Conservation (phyloP, 139 green algal genomes). For the Chlorella sp. region DNA sequence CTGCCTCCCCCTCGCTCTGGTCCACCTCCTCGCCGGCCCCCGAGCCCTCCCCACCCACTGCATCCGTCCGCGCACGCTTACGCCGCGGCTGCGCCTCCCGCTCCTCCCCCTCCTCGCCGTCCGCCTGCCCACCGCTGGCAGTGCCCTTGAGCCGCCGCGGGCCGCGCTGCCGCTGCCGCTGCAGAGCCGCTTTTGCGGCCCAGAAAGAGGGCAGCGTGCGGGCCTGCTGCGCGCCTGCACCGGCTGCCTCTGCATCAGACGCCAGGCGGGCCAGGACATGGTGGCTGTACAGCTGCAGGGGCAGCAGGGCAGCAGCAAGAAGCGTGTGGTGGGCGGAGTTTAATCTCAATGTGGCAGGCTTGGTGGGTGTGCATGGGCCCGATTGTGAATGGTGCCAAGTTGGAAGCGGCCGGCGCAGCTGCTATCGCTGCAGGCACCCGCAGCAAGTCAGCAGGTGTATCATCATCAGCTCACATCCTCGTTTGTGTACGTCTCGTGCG, state of each 20-base stretch:
- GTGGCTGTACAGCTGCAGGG: constrained; percentile 59
- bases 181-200: constrained; percentile 18
- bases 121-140: neutral
- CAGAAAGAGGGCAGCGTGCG: constrained; percentile 37
- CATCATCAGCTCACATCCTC: constrained; percentile 57
- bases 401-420: no score
- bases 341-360: no score
- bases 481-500: constrained; percentile 72
- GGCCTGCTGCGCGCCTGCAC: neutral
- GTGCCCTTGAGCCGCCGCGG: neutral
- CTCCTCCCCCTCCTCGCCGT: neutral
- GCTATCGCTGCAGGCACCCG: no score
- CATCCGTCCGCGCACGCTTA: no score
- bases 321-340: no score
- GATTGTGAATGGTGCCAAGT: no score
- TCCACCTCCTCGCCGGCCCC: neutral
- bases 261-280: constrained; percentile 50
- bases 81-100: constrained; percentile 10
- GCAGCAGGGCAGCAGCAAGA: neutral
- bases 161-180: constrained; percentile 8
- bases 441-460: neutral
- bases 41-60: neutral
- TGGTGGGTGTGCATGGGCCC: no score
- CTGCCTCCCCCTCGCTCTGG: constrained; percentile 6
- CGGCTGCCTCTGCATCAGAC: constrained; percentile 27